A percentile compares a stretch with the other conserved stretches of the same genome.
These are phyloP conservation scores for Blastobotrys petasosporus DNA, from an alignment of 1,139 yeast genomes.

Conservation along the genomic window DNA sequence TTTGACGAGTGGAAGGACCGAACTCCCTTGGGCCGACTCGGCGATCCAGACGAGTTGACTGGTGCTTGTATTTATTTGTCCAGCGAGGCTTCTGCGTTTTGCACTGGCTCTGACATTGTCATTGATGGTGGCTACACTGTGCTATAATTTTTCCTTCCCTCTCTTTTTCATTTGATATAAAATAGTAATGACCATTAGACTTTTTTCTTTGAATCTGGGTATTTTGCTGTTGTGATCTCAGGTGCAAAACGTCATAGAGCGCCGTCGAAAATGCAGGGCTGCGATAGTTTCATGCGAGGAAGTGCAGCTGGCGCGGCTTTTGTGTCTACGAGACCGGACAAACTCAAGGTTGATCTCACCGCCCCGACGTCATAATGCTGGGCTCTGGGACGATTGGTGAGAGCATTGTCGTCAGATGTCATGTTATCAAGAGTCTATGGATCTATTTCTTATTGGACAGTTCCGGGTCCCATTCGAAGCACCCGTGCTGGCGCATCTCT, in stretches of 20 bases:
- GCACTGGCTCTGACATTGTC: constrained; percentile 60
- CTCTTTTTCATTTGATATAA: background rate
- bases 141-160: constrained; percentile 2
- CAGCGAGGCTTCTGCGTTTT: constrained; percentile 53
- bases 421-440: background rate
- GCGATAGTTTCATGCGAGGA: too few relatives aligned
- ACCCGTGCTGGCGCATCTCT: constrained; percentile 6
- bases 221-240: too few relatives aligned
- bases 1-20: constrained; percentile 51
- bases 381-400: too few relatives aligned
- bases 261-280: too few relatives aligned
- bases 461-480: constrained; percentile 8
- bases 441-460: background rate
- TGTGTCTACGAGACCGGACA: background rate
- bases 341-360: background rate
- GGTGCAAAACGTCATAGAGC: background rate
- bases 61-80: constrained; percentile 68
- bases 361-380: background rate
- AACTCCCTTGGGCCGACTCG: constrained; percentile 66
- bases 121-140: constrained; percentile 64
- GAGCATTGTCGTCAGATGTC: too few relatives aligned
- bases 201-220: background rate
- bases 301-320: too few relatives aligned
- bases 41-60: constrained; percentile 59
- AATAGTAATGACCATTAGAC: background rate